phyloP scores from a whole-genome alignment of 2,329 filamentous ascomycete species.

The Lanzia echinophila region DNA sequence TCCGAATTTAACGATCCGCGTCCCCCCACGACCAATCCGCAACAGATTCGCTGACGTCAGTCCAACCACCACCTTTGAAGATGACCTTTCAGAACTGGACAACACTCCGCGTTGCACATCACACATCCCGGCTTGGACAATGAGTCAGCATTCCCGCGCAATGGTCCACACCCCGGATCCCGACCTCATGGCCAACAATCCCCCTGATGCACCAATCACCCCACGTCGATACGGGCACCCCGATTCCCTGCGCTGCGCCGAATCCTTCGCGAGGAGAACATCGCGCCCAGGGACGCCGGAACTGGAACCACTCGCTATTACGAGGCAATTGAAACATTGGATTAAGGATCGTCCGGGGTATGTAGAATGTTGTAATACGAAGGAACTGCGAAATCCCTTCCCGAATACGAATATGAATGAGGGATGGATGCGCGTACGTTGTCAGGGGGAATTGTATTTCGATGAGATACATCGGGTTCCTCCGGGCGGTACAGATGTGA shows the following conservation, averaged over 20 bases:
- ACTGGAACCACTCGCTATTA: neutral
- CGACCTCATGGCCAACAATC: too few species aligned
- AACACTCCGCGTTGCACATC: too few species aligned
- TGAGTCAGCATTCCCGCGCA: too few species aligned
- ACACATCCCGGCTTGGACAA: too few species aligned
- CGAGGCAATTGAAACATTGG: neutral
- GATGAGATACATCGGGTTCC: neutral
- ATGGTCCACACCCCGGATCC: too few species aligned
- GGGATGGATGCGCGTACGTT: slow-evolving; percentile 1
- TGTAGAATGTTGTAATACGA: neutral
- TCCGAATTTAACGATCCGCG: neutral
- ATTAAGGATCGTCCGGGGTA: neutral
- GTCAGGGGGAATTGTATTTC: slow-evolving; percentile 2
- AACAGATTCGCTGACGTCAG: neutral
- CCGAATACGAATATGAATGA: neutral
- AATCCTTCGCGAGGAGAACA: slow-evolving; percentile 1
- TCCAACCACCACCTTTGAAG: neutral
- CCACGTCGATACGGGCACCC: neutral
- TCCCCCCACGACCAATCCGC: neutral
- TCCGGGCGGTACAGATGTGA: neutral
- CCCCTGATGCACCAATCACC: neutral
- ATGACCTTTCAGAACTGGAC: too few species aligned
- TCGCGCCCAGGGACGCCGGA: neutral
- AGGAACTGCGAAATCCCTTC: neutral
- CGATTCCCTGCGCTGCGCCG: neutral